Percentiles rank a stretch among this genome's conserved stretches.
Evolutionary conservation across 805 yeast genomes (phyloP).

Genomic region (Ogataea dorogensis): DNA sequence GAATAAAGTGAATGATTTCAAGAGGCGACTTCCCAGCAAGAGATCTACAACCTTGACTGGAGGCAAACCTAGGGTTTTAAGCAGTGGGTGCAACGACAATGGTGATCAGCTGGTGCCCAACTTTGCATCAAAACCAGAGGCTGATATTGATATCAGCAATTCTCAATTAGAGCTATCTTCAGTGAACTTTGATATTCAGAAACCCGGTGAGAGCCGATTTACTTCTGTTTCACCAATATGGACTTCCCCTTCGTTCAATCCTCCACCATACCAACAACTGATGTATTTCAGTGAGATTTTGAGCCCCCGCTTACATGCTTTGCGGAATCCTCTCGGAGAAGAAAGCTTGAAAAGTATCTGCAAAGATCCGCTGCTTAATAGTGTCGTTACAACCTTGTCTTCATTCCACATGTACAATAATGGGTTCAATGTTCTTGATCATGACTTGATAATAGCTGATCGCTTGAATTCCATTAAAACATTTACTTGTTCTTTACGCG

Average conservation of each 20-base stretch:
- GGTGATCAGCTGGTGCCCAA: too few relatives aligned
- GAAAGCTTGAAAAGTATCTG: conserved; percentile 4
- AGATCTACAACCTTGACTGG: too few relatives aligned
- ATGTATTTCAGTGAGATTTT: conserved; percentile 25
- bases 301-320: conserved; percentile 28
- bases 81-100: too few relatives aligned
- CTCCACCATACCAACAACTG: conserved; percentile 18
- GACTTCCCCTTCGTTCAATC: too few relatives aligned
- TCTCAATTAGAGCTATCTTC: too few relatives aligned
- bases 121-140: too few relatives aligned
- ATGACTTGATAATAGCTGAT: conserved; percentile 8
- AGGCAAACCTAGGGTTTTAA: too few relatives aligned
- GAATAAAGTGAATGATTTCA: conserved; percentile 28
- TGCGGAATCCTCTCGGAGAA: conserved; percentile 16
- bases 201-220: too few relatives aligned
- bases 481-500: conserved; percentile 12
- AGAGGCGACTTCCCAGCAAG: too few relatives aligned
- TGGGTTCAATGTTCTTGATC: conserved; percentile 6
- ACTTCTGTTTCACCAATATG: too few relatives aligned
- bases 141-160: too few relatives aligned
- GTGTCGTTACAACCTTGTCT: conserved; percentile 23
- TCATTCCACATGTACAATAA: conserved; percentile 24
- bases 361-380: conserved; percentile 19
- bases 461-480: conserved; percentile 18
- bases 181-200: too few relatives aligned